phyloP scores from a whole-genome alignment of 2,329 filamentous ascomycete species.

The Penicillium sp. region DNA sequence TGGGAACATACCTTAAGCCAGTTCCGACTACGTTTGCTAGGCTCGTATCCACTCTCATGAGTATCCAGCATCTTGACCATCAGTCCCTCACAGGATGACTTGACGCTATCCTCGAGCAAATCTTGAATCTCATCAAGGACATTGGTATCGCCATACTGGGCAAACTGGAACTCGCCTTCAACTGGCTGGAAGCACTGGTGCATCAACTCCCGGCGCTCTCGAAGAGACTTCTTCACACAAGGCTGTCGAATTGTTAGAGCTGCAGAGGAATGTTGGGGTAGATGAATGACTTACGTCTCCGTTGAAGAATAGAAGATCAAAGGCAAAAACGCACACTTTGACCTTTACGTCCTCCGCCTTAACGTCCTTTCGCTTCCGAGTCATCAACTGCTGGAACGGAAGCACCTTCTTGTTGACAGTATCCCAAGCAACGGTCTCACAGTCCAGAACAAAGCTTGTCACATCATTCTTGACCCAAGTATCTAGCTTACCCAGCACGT shows the following conservation, averaged over 20 bases:
- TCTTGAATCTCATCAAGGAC: constrained; percentile 91
- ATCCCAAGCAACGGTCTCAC: constrained; percentile 97
- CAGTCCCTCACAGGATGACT: constrained; percentile 91
- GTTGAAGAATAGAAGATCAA: constrained; percentile 91
- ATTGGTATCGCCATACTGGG: constrained; percentile 80
- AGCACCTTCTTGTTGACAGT: constrained; percentile 91
- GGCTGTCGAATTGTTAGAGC: constrained; percentile 43
- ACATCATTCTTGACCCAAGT: constrained; percentile 89
- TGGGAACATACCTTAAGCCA: constrained; percentile 78
- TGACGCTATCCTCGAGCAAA: constrained; percentile 91
- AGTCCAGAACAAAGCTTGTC: constrained; percentile 96
- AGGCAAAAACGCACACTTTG: constrained; percentile 95
- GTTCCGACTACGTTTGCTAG: constrained; percentile 92
- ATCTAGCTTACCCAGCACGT: constrained; percentile 83
- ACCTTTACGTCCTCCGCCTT: constrained; percentile 94
- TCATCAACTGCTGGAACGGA: constrained; percentile 98
- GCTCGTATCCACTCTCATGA: constrained; percentile 88
- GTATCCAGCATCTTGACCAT: constrained; percentile 99
- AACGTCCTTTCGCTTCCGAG: constrained; percentile 94
- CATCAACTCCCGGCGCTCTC: constrained; percentile 78
- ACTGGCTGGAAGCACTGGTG: constrained; percentile 70
- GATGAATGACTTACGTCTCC: constrained; percentile 61
- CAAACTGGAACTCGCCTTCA: constrained; percentile 90
- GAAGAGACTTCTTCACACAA: constrained; percentile 81
- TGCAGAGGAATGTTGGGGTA: not conserved